phyloP scores from a whole-genome alignment of 768 basidiomycete species.

The Pilatotrama ljubarskyi region DNA sequence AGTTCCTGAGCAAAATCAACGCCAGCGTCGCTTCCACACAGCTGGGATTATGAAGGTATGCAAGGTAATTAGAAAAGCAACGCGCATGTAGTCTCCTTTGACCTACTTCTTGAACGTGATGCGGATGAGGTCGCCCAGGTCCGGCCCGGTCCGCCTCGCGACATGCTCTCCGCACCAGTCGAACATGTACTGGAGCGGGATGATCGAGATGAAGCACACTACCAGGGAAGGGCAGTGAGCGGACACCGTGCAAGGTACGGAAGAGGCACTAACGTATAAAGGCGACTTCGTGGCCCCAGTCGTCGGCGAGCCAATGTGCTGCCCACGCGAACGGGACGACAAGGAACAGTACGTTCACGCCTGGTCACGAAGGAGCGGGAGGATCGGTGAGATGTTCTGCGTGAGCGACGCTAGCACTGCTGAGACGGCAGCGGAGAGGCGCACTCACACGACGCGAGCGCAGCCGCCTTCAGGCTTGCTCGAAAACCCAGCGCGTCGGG shows the following conservation, averaged over 20 bases:
- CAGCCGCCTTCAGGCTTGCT: too few species aligned
- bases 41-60: constrained; percentile 40
- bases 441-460: too few species aligned
- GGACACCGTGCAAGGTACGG: constrained; percentile 1
- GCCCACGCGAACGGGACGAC: constrained; percentile 64
- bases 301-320: constrained; percentile 44
- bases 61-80: not conserved
- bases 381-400: too few species aligned
- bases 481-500: too few species aligned
- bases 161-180: constrained; percentile 63
- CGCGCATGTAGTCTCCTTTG: too few species aligned
- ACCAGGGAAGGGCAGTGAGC: too few species aligned
- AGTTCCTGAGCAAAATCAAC: constrained; percentile 62
- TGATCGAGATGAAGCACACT: constrained; percentile 40
- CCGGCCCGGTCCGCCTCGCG: constrained; percentile 50
- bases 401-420: too few species aligned
- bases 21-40: constrained; percentile 71
- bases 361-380: too few species aligned
- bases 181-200: constrained; percentile 66
- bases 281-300: constrained; percentile 39
- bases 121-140: constrained; percentile 63
- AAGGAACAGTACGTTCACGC: constrained; percentile 52
- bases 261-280: constrained; percentile 44
- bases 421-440: too few species aligned
- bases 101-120: constrained; percentile 66